phyloP scores from a whole-genome alignment of 495 filamentous ascomycete species.

The Penicillium bovifimosum region DNA sequence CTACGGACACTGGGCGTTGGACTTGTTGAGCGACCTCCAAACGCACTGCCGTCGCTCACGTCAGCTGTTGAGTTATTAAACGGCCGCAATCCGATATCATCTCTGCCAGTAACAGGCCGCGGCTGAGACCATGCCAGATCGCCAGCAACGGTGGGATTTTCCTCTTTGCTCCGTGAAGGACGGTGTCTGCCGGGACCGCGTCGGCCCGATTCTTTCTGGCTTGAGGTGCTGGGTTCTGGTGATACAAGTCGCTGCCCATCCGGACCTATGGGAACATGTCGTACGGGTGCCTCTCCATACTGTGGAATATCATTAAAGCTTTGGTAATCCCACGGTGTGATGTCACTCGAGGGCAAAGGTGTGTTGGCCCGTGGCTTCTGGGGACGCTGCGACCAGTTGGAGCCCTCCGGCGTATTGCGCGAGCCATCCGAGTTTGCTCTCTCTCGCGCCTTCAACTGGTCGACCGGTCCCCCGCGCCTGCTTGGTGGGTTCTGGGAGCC shows the following conservation, averaged over 20 bases:
- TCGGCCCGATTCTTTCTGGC: conserved; percentile 47
- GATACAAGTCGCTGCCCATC: conserved; percentile 60
- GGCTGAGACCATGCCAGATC: conserved; percentile 40
- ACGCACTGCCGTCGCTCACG: conserved; percentile 44
- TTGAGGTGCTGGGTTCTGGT: conserved; percentile 29
- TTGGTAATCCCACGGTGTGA: conserved; percentile 94
- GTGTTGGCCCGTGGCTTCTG: conserved; percentile 63
- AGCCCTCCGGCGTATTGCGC: conserved; percentile 18
- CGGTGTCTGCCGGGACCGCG: conserved; percentile 69
- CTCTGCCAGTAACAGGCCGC: conserved; percentile 60
- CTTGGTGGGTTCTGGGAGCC: conserved; percentile 19
- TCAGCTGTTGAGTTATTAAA: conserved; percentile 40
- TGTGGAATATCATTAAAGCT: conserved; percentile 77
- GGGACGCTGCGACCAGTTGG: conserved; percentile 58
- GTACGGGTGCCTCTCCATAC: conserved; percentile 77
- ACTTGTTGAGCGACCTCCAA: conserved; percentile 59
- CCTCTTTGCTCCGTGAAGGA: conserved; percentile 67
- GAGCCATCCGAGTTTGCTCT: conserved; percentile 67
- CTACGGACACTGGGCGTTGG: conserved; percentile 69
- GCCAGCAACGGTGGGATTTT: conserved; percentile 48
- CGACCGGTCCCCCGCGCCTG: conserved; percentile 42
- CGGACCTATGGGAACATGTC: conserved; percentile 62
- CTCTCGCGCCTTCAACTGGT: conserved; percentile 54
- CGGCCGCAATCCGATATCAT: conserved; percentile 56
- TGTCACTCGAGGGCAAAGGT: conserved; percentile 85